Conservation (phyloP, 805 yeast species). For the Spathaspora hagerdaliae region DNA sequence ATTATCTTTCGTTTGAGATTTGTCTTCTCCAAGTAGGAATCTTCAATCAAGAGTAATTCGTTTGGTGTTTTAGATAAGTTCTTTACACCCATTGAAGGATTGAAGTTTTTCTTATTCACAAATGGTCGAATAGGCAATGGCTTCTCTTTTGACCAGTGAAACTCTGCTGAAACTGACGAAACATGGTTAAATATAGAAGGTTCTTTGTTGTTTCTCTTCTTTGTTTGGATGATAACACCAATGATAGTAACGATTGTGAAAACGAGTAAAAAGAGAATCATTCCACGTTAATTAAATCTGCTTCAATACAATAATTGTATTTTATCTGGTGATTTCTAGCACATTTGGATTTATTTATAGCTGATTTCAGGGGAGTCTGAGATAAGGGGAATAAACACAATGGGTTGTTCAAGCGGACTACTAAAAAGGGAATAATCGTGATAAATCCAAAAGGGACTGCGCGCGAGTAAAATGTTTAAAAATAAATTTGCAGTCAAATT, state of each 20-base stretch:
- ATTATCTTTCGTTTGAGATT: constrained; percentile 33
- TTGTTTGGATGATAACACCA: not conserved
- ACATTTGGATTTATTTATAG: too few species aligned
- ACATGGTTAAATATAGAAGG: constrained; percentile 3
- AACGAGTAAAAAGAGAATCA: not conserved
- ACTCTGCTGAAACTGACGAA: constrained; percentile 27
- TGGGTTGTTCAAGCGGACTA: too few species aligned
- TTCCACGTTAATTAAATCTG: not conserved
- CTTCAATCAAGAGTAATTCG: constrained; percentile 60
- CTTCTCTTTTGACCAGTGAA: constrained; percentile 40
- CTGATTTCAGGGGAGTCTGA: too few species aligned
- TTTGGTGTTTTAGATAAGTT: constrained; percentile 32
- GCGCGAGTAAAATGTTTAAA: too few species aligned
- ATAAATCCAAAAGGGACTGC: too few species aligned
- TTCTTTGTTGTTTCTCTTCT: constrained; percentile 1
- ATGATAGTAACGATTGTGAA: not conserved
- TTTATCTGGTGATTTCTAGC: too few species aligned
- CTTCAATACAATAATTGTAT: too few species aligned
- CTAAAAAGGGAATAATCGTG: too few species aligned
- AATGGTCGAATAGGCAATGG: constrained; percentile 43
- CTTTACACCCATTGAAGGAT: constrained; percentile 30
- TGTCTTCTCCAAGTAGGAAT: constrained; percentile 49
- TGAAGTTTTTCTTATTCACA: constrained; percentile 31
- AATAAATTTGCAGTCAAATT: too few species aligned
- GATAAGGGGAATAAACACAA: too few species aligned